Percentiles rank a stretch among this genome's conserved stretches.
These are phyloP conservation scores for Aspergillus flavus DNA, from an alignment of 2,329 filamentous ascomycete species.

Conservation along the genomic window DNA sequence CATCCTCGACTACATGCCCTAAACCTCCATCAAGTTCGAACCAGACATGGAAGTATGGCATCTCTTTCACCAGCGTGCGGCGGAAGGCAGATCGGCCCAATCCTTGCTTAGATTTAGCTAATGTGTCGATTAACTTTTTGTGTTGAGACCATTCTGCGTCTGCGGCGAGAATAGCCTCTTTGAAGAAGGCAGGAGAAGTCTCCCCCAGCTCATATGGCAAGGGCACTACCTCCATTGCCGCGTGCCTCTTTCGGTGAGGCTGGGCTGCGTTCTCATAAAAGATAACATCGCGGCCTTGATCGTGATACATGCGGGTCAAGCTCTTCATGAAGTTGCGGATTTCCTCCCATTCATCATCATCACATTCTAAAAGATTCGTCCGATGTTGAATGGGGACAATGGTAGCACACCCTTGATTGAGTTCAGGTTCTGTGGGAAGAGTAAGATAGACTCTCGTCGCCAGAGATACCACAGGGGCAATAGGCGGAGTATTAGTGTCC, in stretches of 20 bases:
- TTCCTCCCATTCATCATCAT: conserved; percentile 99
- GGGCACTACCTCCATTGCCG: conserved; percentile 81
- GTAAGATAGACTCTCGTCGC: conserved; percentile 87
- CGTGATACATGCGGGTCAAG: conserved; percentile 90
- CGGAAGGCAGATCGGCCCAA: conserved; percentile 82
- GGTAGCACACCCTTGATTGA: conserved; percentile 79
- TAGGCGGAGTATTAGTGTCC: conserved; percentile 72
- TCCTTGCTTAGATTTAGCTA: conserved; percentile 59
- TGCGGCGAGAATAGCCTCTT: conserved; percentile 82
- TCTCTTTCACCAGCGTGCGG: conserved; percentile 82
- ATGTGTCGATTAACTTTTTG: conserved; percentile 88
- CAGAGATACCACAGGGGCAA: conserved; percentile 83
- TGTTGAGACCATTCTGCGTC: conserved; percentile 97
- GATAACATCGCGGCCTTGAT: conserved; percentile 85
- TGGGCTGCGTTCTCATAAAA: conserved; percentile 97
- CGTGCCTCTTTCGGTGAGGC: conserved; percentile 77
- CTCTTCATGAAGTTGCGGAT: conserved; percentile 99
- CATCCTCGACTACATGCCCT: conserved; percentile 89
- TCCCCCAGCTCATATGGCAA: conserved; percentile 90
- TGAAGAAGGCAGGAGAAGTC: conserved; percentile 91
- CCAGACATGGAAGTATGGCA: conserved; percentile 99
- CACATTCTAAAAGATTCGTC: conserved; percentile 90
- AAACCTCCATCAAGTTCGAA: conserved; percentile 89
- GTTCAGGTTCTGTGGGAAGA: conserved; percentile 83
- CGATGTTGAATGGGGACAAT: conserved; percentile 88